Conservation (phyloP, 2,329 filamentous ascomycete genomes). For the Dothiorella sarmentorum region DNA sequence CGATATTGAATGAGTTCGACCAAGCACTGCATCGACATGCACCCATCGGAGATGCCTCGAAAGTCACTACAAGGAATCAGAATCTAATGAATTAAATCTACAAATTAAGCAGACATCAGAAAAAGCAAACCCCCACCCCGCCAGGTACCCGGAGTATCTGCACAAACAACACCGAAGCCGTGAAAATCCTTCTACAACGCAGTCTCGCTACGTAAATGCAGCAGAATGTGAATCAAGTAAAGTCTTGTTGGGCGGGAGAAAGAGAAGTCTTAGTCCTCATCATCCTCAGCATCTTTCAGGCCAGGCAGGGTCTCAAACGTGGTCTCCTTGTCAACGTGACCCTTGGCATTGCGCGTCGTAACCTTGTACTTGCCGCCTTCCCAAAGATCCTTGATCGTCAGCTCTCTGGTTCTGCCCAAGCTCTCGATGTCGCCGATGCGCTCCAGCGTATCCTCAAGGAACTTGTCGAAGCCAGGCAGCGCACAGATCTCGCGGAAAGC, state of each 20-base stretch:
- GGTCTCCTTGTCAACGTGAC: slow-evolving; percentile 21
- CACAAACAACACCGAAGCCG: neutral
- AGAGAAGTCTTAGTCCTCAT: neutral
- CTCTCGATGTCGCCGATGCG: slow-evolving; percentile 92
- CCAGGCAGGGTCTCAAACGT: slow-evolving; percentile 19
- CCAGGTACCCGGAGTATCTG: neutral
- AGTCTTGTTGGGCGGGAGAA: neutral
- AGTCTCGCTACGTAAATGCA: neutral
- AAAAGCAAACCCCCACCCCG: neutral
- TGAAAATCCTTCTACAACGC: too few relatives aligned
- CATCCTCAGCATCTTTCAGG: slow-evolving; percentile 22
- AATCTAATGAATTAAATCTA: neutral
- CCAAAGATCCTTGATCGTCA: slow-evolving; percentile 93
- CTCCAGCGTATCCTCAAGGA: slow-evolving; percentile 76
- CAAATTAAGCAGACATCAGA: neutral
- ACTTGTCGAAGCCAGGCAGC: slow-evolving; percentile 72
- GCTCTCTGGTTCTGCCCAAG: slow-evolving; percentile 85
- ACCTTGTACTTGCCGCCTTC: slow-evolving; percentile 69
- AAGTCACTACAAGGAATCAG: neutral
- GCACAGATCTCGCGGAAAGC: slow-evolving; percentile 83
- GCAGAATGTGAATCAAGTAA: neutral
- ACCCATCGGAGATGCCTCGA: neutral
- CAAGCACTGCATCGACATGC: too few relatives aligned
- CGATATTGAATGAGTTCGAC: too few relatives aligned
- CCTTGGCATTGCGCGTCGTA: slow-evolving; percentile 30